phyloP scores from a whole-genome alignment of 495 filamentous ascomycete species.

The Neurospora cerealis region DNA sequence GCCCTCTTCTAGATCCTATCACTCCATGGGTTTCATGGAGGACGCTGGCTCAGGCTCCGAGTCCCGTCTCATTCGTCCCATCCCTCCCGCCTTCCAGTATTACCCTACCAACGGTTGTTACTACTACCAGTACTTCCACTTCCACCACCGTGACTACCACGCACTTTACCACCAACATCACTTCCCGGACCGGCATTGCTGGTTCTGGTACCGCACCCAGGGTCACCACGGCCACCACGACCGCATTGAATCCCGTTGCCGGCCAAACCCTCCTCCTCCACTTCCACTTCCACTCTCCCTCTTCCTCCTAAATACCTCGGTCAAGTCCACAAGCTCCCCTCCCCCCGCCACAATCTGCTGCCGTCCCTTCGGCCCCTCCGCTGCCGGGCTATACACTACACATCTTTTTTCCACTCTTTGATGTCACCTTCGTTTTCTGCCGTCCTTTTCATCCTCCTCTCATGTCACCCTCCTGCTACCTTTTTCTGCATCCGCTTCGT shows the following conservation, averaged over 20 bases:
- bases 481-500: neutral
- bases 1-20: neutral
- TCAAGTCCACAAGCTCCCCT: slow-evolving; percentile 16
- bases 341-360: slow-evolving; percentile 5
- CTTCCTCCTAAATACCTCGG: neutral
- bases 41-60: neutral
- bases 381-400: slow-evolving; percentile 9
- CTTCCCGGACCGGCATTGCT: neutral
- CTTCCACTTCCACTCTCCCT: neutral
- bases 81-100: neutral
- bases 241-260: slow-evolving; percentile 19
- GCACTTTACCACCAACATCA: neutral
- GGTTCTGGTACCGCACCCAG: neutral
- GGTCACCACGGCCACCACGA: neutral
- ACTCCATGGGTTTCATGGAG: neutral
- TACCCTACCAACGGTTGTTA: neutral
- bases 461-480: neutral
- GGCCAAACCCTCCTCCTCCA: slow-evolving; percentile 10
- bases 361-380: slow-evolving; percentile 12
- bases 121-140: neutral
- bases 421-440: neutral
- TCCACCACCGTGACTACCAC: neutral
- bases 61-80: neutral
- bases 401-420: slow-evolving; percentile 15
- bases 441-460: neutral